phyloP scores from a whole-genome alignment of 2,329 filamentous ascomycete genomes.

The Didymella pomorum region DNA sequence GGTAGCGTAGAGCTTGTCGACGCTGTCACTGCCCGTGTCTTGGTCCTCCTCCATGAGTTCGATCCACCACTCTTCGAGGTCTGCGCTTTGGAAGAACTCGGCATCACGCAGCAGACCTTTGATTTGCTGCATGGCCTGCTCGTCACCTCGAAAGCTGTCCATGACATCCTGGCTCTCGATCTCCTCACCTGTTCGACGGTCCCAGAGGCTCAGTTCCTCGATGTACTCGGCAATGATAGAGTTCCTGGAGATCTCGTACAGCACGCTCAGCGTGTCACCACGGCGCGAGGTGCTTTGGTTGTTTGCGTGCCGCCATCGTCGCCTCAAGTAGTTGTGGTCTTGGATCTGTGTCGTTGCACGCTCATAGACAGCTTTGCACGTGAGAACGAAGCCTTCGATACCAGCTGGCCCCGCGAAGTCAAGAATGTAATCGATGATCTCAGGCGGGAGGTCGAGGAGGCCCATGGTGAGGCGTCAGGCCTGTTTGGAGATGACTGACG shows the following conservation, averaged over 20 bases:
- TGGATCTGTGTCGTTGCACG: conserved; percentile 38
- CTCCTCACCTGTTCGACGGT: conserved; percentile 23
- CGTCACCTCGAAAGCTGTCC: conserved; percentile 32
- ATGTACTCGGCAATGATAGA: conserved; percentile 45
- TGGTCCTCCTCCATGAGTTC: conserved; percentile 36
- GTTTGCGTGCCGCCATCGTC: conserved; percentile 34
- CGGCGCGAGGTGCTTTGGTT: conserved; percentile 25
- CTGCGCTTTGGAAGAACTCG: conserved; percentile 26
- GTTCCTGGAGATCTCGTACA: conserved; percentile 39
- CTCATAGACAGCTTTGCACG: conserved; percentile 40
- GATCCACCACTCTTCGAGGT: conserved; percentile 40
- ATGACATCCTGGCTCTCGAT: conserved; percentile 2
- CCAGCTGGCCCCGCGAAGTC: conserved; percentile 37
- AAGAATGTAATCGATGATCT: conserved; percentile 46
- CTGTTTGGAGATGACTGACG: background rate
- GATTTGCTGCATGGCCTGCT: conserved; percentile 30
- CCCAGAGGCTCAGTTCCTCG: conserved; percentile 38
- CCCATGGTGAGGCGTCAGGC: conserved; percentile 28
- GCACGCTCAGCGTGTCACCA: conserved; percentile 33
- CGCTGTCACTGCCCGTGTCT: conserved; percentile 16
- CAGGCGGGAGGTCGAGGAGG: conserved; percentile 44
- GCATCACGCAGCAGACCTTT: conserved; percentile 28
- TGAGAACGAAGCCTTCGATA: conserved; percentile 42
- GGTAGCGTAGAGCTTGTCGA: conserved; percentile 33
- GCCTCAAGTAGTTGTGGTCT: conserved; percentile 39